These are phyloP conservation scores for Podaxis sp. DNA, from an alignment of 768 basidiomycete species.

Conservation along the genomic window DNA sequence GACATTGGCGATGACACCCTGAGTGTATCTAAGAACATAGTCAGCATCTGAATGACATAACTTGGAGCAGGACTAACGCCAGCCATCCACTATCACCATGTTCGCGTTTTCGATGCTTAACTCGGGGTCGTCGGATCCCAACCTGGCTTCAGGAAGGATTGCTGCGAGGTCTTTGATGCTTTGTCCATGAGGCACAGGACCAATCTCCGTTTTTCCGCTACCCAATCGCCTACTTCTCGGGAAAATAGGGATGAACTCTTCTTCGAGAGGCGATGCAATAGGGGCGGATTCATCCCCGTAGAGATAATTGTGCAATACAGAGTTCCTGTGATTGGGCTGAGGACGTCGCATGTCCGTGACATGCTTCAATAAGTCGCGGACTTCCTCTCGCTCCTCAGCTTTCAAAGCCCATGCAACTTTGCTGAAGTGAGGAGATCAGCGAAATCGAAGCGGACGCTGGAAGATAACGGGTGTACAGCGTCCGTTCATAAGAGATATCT, in stretches of 20 bases:
- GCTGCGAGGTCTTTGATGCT: conserved; percentile 14
- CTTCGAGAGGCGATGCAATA: conserved; percentile 13
- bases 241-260: conserved; percentile 38
- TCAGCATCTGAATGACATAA: not conserved
- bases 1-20: conserved; percentile 9
- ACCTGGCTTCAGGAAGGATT: conserved; percentile 6
- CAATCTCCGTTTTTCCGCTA: conserved; percentile 10
- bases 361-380: not conserved
- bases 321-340: conserved; percentile 21
- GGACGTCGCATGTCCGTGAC: conserved; percentile 7
- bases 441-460: not conserved
- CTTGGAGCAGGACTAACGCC: conserved; percentile 44
- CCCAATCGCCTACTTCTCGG: conserved; percentile 29
- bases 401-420: conserved; percentile 5
- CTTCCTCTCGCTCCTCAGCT: not conserved
- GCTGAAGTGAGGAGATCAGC: not conserved
- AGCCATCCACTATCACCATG: conserved; percentile 61
- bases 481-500: conserved; percentile 20
- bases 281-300: conserved; percentile 12
- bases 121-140: conserved; percentile 32
- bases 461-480: conserved; percentile 19
- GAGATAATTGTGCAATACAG: conserved; percentile 22
- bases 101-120: conserved; percentile 44
- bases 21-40: conserved; percentile 4
- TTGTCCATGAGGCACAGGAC: not conserved